These are phyloP conservation scores for Rhizophagus clarus DNA, from an alignment of 192 early-diverging fungal genomes.

Conservation along the genomic window DNA sequence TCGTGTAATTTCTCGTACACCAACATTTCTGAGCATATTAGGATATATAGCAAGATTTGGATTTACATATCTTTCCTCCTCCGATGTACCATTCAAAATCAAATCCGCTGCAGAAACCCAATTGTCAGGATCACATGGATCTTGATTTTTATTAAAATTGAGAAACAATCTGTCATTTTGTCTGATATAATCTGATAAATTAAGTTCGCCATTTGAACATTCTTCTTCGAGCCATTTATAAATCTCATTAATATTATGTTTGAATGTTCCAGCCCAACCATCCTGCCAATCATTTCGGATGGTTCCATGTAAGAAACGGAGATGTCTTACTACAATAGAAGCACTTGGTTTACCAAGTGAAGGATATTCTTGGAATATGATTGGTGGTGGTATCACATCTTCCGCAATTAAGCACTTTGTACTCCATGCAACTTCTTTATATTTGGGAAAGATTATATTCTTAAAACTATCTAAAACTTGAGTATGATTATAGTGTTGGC, in stretches of 20 bases:
- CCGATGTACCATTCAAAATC: not conserved
- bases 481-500: not conserved
- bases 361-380: not conserved
- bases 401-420: not conserved
- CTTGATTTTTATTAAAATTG: not conserved
- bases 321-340: not conserved
- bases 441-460: not conserved
- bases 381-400: constrained; percentile 1
- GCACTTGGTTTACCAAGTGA: constrained; percentile 2
- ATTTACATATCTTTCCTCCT: not conserved
- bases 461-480: not conserved
- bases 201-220: constrained; percentile 7
- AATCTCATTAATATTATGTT: not conserved
- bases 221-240: constrained; percentile 6
- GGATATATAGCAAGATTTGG: not conserved
- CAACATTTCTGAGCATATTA: constrained; percentile 1
- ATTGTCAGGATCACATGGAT: constrained; percentile 8
- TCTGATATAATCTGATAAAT: not conserved
- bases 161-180: not conserved
- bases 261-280: not conserved
- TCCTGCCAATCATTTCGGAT: not conserved
- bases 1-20: not conserved
- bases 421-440: constrained; percentile 24
- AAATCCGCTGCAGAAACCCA: not conserved
- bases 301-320: not conserved